Base-by-base conservation (phyloP, 2,329 filamentous ascomycete genomes). In the Phaeosphaeriaceae sp. region DNA sequence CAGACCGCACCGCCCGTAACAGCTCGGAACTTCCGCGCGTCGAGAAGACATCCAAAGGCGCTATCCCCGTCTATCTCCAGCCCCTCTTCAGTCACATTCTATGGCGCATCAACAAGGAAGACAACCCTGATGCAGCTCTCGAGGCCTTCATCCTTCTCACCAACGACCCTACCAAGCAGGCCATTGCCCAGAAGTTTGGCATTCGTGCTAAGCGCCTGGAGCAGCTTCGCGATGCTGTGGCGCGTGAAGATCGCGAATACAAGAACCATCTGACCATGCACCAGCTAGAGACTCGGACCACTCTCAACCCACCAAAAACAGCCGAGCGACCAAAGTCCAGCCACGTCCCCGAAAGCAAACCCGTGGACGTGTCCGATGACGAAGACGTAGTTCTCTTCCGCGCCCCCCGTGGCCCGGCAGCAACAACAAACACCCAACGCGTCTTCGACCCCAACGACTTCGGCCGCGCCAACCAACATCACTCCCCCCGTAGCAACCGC, bases 121-220 rank as follows among this genome's bases (percentile, higher is more conserved):
- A 68, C 8, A 77, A 80, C 49, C 76, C 76, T 2, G 71, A 76
- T 28, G 74, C 76, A 30, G 76, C 77, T 7, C 70, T 80, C 4
- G 78, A 78, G 53, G 76, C 76, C 6, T 81, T 78, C 67, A 80
- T 81, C 51, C 77, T 81, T 53, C 70, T 81, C 35, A 80, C 77
- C 44, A 80, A 81, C 53, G 78, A 81, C 51, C 64, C 73, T 1
- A 58, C 61, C 20, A 80, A 80, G 60, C 74, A 77, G 40, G 61
- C 66, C 11, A 74, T 77, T 47, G 78, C 78, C 13, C 75, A 76
- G 45, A 76, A 78, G 18, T 81, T 81, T 46, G 78, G 79, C 52
- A 77, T 81, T 38, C 74, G 77, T 30, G 73, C 71, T 28, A 81
- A 79, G 69, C 75, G 76, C 42, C 67, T 81, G 6, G 77, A 79